Evolutionary conservation across 768 basidiomycete genomes (phyloP).

Genomic region (Phanerochaete carnosa): DNA sequence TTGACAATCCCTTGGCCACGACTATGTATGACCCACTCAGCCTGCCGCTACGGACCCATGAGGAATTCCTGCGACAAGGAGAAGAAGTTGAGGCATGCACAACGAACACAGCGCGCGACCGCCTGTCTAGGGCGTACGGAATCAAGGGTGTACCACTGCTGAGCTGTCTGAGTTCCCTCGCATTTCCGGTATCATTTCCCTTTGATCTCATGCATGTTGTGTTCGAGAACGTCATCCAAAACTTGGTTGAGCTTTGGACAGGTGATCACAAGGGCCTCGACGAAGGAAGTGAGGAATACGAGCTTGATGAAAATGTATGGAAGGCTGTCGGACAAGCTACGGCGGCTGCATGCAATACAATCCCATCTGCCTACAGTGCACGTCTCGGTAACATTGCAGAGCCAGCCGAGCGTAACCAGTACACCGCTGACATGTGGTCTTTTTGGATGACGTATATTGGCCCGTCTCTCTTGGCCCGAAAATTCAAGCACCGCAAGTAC

Average conservation of each 20-base stretch:
- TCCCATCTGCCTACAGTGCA: constrained; percentile 37
- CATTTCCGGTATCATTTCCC: constrained; percentile 38
- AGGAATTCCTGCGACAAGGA: constrained; percentile 10
- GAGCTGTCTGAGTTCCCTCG: constrained; percentile 27
- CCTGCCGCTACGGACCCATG: constrained; percentile 18
- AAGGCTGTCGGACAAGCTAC: constrained; percentile 34
- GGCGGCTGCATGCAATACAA: constrained; percentile 30
- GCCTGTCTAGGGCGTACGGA: constrained; percentile 16
- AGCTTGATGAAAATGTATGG: constrained; percentile 33
- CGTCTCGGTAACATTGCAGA: constrained; percentile 32
- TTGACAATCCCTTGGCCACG: neutral
- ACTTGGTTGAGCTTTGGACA: constrained; percentile 39
- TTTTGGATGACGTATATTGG: constrained; percentile 40
- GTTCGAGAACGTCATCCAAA: constrained; percentile 40
- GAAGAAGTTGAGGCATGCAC: constrained; percentile 10
- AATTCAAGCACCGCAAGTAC: constrained; percentile 31
- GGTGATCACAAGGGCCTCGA: constrained; percentile 40
- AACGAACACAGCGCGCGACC: constrained; percentile 5
- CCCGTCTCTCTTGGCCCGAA: constrained; percentile 33
- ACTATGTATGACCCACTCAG: constrained; percentile 9
- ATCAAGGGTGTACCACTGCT: constrained; percentile 29
- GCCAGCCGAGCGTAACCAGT: constrained; percentile 18
- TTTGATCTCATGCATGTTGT: constrained; percentile 51
- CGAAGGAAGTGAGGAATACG: constrained; percentile 20
- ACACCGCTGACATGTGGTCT: constrained; percentile 36